phyloP scores from a whole-genome alignment of 352 stramenopile genomes.

The Phytopythium cucurbitacearum region DNA sequence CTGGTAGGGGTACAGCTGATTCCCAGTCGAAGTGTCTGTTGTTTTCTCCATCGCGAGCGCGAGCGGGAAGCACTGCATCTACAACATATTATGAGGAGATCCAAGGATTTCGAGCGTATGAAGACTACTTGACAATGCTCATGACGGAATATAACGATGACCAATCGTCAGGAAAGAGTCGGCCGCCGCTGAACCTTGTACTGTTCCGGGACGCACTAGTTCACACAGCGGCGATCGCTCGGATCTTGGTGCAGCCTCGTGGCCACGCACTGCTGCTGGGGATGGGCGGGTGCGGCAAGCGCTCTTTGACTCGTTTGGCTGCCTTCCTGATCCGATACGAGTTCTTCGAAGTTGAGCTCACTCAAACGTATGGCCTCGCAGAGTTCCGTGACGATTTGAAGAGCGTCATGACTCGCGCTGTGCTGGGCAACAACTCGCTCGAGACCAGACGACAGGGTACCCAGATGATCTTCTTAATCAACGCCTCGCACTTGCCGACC shows the following conservation, averaged over 20 bases:
- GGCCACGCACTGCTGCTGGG: constrained; percentile 87
- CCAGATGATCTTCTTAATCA: constrained; percentile 76
- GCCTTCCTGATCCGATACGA: constrained; percentile 70
- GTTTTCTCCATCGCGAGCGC: constrained; percentile 11
- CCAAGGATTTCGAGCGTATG: constrained; percentile 33
- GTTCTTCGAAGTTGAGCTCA: constrained; percentile 81
- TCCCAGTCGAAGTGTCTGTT: constrained; percentile 7
- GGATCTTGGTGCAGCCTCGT: constrained; percentile 80
- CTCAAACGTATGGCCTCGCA: constrained; percentile 74
- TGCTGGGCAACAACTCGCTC: constrained; percentile 22
- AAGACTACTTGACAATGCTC: constrained; percentile 43
- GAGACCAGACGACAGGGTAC: neutral
- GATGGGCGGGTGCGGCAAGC: constrained; percentile 83
- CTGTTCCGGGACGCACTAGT: constrained; percentile 84
- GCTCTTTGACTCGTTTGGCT: constrained; percentile 73
- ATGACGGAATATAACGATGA: constrained; percentile 41
- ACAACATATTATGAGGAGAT: constrained; percentile 5
- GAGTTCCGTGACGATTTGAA: constrained; percentile 91
- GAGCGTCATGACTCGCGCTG: constrained; percentile 36
- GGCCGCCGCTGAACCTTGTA: constrained; percentile 41
- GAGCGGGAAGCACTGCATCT: no score
- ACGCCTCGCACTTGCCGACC: constrained; percentile 80
- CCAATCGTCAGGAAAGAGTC: neutral
- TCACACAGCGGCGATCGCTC: constrained; percentile 79
- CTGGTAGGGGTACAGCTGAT: neutral